Evolutionary conservation across 2,329 filamentous ascomycete genomes (phyloP).

Genomic region (Diaporthe ampelina): DNA sequence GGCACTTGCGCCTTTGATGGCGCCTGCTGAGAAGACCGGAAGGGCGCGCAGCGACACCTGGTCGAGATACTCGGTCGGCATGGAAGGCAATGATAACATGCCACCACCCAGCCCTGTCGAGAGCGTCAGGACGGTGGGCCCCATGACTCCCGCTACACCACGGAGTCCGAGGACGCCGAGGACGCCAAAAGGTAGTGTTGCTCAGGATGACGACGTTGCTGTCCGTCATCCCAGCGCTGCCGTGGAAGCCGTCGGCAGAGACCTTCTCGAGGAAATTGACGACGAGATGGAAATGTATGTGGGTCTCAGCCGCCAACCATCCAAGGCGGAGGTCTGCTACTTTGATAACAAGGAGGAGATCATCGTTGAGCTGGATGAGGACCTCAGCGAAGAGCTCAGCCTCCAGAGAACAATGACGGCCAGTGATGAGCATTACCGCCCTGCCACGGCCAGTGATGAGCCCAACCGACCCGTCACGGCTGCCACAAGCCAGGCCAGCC

Average conservation of each 20-base stretch:
- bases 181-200: slow-evolving; percentile 42
- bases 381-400: slow-evolving; percentile 36
- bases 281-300: slow-evolving; percentile 51
- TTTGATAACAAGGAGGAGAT: slow-evolving; percentile 35
- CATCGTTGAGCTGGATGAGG: slow-evolving; percentile 29
- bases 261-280: slow-evolving; percentile 60
- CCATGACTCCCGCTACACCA: slow-evolving; percentile 21
- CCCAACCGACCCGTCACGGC: slow-evolving; percentile 1
- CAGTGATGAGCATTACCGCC: slow-evolving; percentile 19
- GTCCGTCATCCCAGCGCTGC: slow-evolving; percentile 55
- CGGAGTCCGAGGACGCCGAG: slow-evolving; percentile 43
- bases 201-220: slow-evolving; percentile 41
- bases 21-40: slow-evolving; percentile 55
- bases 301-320: slow-evolving; percentile 35
- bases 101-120: slow-evolving; percentile 47
- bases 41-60: slow-evolving; percentile 55
- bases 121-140: slow-evolving; percentile 45
- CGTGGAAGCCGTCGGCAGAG: slow-evolving; percentile 65
- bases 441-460: slow-evolving; percentile 17
- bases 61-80: slow-evolving; percentile 56
- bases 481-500: slow-evolving; percentile 26
- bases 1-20: slow-evolving; percentile 79
- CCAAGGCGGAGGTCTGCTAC: slow-evolving; percentile 28
- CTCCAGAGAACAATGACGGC: slow-evolving; percentile 21
- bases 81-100: slow-evolving; percentile 33